Percentiles rank a stretch among this genome's conserved stretches.
phyloP scores from a whole-genome alignment of 768 basidiomycete species.

The Rhizopogon vesiculosus region DNA sequence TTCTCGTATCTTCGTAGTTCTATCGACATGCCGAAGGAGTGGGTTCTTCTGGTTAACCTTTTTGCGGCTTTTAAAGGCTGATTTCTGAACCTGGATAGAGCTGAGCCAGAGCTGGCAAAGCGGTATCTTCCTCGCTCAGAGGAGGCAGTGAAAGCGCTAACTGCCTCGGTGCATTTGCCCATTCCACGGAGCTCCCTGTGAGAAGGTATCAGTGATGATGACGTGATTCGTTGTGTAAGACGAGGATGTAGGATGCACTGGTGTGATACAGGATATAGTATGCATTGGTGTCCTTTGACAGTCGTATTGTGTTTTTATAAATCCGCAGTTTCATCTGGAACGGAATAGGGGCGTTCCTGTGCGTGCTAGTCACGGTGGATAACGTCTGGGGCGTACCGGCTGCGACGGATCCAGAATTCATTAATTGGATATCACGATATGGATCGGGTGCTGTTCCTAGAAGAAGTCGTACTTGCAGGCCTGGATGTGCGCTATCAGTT shows the following conservation, averaged over 20 bases:
- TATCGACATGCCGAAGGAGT: conserved; percentile 58
- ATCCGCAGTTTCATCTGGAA: background rate
- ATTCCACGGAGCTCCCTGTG: conserved; percentile 14
- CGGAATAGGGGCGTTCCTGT: background rate
- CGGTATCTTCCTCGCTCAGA: conserved; percentile 21
- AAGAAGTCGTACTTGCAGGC: background rate
- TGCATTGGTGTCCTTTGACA: too few species aligned
- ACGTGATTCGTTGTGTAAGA: too few species aligned
- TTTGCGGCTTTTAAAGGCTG: conserved; percentile 1
- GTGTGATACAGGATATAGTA: too few species aligned
- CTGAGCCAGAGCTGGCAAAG: conserved; percentile 13
- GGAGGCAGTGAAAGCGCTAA: conserved; percentile 13
- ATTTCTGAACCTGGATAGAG: conserved; percentile 10
- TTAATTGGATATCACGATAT: background rate
- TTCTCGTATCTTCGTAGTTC: conserved; percentile 48
- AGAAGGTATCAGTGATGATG: background rate
- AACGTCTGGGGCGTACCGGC: too few species aligned
- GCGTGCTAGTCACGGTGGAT: background rate
- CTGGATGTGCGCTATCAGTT: too few species aligned
- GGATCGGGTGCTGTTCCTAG: background rate
- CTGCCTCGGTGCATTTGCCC: background rate
- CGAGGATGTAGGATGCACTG: too few species aligned
- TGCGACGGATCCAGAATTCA: too few species aligned
- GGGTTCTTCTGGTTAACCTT: conserved; percentile 9
- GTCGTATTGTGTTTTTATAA: background rate